Evolutionary conservation across 768 basidiomycete species (phyloP).

Genomic region (Boletus rubroflammeus): DNA sequence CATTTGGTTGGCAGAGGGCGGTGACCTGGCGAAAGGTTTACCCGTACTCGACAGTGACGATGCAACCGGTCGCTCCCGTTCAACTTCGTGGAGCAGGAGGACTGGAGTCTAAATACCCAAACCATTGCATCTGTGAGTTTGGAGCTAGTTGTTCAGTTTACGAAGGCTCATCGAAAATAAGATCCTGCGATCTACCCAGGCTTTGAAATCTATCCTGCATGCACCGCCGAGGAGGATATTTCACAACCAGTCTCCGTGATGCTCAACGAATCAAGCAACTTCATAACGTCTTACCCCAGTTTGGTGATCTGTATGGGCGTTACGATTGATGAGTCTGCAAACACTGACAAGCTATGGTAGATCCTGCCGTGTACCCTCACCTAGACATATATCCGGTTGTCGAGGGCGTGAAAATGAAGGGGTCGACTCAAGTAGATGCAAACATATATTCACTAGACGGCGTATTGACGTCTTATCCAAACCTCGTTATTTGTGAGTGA

Average conservation of each 20-base stretch:
- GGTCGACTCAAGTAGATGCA: not conserved
- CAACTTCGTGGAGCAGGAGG: conserved; percentile 11
- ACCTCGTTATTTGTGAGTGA: conserved; percentile 18
- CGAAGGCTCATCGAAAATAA: conserved; percentile 15
- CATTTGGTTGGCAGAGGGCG: conserved; percentile 20
- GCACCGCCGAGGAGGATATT: not conserved
- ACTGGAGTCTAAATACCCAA: conserved; percentile 11
- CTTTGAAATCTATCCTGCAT: conserved; percentile 39
- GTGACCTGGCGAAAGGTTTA: conserved; percentile 17
- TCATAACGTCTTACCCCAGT: conserved; percentile 29
- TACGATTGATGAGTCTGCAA: not conserved
- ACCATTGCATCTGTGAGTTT: conserved; percentile 20
- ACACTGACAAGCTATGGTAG: conserved; percentile 22
- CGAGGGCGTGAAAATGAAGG: not conserved
- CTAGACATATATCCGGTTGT: conserved; percentile 36
- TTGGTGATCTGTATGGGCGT: conserved; percentile 35
- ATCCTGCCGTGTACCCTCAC: conserved; percentile 40
- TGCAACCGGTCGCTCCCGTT: not conserved
- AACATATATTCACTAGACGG: not conserved
- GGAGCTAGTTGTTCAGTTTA: not conserved
- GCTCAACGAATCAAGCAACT: not conserved
- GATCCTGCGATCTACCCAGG: conserved; percentile 41
- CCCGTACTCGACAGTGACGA: conserved; percentile 7
- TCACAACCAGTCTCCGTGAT: not conserved
- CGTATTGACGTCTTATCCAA: conserved; percentile 7